These are phyloP conservation scores for Cladophialophora psammophila DNA, from an alignment of 2,329 filamentous ascomycete species.

Conservation along the genomic window DNA sequence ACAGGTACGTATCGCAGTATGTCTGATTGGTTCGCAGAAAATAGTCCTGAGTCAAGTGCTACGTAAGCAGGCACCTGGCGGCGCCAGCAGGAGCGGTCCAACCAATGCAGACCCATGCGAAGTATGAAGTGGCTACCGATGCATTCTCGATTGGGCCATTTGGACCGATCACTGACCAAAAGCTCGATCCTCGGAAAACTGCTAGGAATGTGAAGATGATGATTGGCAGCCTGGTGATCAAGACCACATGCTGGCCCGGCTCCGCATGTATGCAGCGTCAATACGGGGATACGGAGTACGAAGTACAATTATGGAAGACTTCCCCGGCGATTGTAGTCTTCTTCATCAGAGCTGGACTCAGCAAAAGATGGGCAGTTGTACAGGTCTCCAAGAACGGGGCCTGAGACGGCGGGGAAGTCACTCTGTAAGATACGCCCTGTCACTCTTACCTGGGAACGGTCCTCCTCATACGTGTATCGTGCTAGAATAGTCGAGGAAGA, in stretches of 20 bases:
- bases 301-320: slow-evolving; percentile 11
- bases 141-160: slow-evolving; percentile 3
- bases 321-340: slow-evolving; percentile 1
- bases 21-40: slow-evolving; percentile 16
- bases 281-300: slow-evolving; percentile 3
- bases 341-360: slow-evolving; percentile 4
- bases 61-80: slow-evolving; percentile 15
- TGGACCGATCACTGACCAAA: slow-evolving; percentile 13
- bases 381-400: slow-evolving; percentile 8
- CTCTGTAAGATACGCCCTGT: slow-evolving; percentile 8
- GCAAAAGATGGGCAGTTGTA: slow-evolving; percentile 21
- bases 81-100: neutral
- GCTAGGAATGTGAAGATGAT: slow-evolving; percentile 2
- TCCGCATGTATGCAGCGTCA: slow-evolving; percentile 13
- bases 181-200: slow-evolving; percentile 15
- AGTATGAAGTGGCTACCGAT: slow-evolving; percentile 5
- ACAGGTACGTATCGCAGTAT: neutral
- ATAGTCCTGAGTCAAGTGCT: slow-evolving; percentile 22
- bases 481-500: slow-evolving; percentile 5
- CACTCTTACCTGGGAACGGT: neutral
- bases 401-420: slow-evolving; percentile 13
- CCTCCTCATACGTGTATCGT: slow-evolving; percentile 9
- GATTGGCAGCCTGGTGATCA: slow-evolving; percentile 1
- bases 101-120: slow-evolving; percentile 11
- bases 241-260: neutral